phyloP scores from a whole-genome alignment of 495 filamentous ascomycete genomes.

The Hyaloscypha finlandica region DNA sequence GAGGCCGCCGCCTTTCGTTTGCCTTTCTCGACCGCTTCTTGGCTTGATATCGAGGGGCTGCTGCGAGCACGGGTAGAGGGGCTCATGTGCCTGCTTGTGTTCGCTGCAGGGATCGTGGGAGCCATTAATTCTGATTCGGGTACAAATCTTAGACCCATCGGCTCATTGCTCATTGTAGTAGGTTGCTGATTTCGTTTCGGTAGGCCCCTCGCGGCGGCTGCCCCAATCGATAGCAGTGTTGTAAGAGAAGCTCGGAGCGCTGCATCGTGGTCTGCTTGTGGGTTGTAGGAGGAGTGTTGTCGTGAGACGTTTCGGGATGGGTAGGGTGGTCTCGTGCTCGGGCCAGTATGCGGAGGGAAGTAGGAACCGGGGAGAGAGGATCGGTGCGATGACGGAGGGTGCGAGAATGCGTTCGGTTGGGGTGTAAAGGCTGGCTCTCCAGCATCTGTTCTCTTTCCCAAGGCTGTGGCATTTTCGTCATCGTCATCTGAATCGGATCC shows the following conservation, averaged over 20 bases:
- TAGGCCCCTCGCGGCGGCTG: constrained; percentile 75
- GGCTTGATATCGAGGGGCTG: constrained; percentile 36
- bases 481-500: constrained; percentile 57
- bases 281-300: constrained; percentile 45
- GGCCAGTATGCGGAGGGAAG: constrained; percentile 43
- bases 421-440: constrained; percentile 68
- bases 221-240: constrained; percentile 90
- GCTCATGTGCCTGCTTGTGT: constrained; percentile 30
- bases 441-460: constrained; percentile 58
- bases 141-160: constrained; percentile 63
- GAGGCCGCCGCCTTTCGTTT: constrained; percentile 54
- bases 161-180: constrained; percentile 43
- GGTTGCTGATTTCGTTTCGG: constrained; percentile 57
- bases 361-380: constrained; percentile 39
- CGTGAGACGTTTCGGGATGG: constrained; percentile 14
- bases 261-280: constrained; percentile 87
- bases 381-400: constrained; percentile 66
- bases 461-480: constrained; percentile 79
- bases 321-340: constrained; percentile 33
- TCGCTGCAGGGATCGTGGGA: constrained; percentile 32
- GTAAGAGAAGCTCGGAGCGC: constrained; percentile 89
- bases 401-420: constrained; percentile 87
- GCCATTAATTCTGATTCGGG: constrained; percentile 72
- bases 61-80: constrained; percentile 31
- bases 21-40: constrained; percentile 41